Percentiles rank a stretch among this genome's conserved stretches.
Evolutionary conservation across 202 grass and related monocot genomes (phyloP).

Genomic region (Panicum virgatum): DNA sequence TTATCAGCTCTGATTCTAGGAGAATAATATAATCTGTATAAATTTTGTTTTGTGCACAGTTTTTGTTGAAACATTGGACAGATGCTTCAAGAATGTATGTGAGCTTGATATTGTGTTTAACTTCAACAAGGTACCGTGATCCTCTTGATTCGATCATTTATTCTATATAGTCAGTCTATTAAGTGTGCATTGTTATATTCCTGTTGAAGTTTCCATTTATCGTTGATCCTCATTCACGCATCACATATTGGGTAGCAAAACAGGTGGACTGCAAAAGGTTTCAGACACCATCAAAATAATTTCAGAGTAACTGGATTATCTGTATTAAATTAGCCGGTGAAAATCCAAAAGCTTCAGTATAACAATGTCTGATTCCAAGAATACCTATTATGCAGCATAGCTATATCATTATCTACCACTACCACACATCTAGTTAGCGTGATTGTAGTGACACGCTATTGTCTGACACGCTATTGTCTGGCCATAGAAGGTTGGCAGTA

Average conservation of each 20-base stretch:
- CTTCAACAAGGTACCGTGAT: conserved; percentile 83
- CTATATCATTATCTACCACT: conserved; percentile 2
- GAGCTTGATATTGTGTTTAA: conserved; percentile 94
- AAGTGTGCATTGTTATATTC: neutral
- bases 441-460: neutral
- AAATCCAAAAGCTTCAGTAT: neutral
- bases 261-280: neutral
- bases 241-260: neutral
- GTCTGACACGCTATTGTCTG: neutral
- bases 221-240: neutral
- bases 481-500: neutral
- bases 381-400: neutral
- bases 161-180: conserved; percentile 13
- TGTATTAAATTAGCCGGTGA: neutral
- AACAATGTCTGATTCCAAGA: neutral
- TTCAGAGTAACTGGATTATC: neutral
- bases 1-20: neutral
- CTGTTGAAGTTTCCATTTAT: conserved; percentile 6
- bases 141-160: conserved; percentile 23
- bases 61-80: conserved; percentile 90
- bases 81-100: conserved; percentile 98
- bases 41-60: conserved; percentile 58
- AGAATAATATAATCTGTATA: neutral
- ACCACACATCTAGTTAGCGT: neutral
- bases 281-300: neutral